Base-by-base conservation (phyloP, 495 filamentous ascomycete genomes). In the Xylaria castorea region DNA sequence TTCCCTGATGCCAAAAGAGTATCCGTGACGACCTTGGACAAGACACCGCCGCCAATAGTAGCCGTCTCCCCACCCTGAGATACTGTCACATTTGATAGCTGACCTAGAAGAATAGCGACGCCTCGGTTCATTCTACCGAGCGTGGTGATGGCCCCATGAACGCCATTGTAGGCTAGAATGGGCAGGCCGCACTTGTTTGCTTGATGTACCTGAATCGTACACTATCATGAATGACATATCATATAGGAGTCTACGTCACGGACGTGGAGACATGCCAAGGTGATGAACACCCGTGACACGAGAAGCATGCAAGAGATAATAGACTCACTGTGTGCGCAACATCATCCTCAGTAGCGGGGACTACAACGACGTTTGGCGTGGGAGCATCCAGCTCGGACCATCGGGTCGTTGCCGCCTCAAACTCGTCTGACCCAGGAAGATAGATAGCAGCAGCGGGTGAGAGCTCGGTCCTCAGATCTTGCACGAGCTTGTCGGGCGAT, bases 41-140 rank as follows among this genome's bases (percentile, higher is more conserved):
- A 80, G 8, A 81, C 80, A 34, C 89, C 89, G 53, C 88, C 89
- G 6, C 82, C 84, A 65, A 91, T 78, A 3, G 76, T 84, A 62
- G 81, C 87, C 1, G 85, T 87, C 18, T 86, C 76, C 16, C 83
- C 85, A 70, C 86, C 81, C 3, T 73, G 18, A 3, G 81, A 74
- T 46, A 90, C 78, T 22, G 72, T 70, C 42, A 88, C 81, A 44
- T 74, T 79, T 72, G 77, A 82, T 48, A 89, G 76, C 70, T 84
- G 73, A 44, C 70, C 68, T 63, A 89, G 57, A 60, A 77, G 76
- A 53, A 89, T 89, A 18, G 80, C 79, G 57, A 90, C 83, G n/a
- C 87, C 88, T 57, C 80, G 66, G 22, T 79, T 48, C 80, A 89
- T 81, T 14, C 78, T 78, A 1, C 80, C 81, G 20, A 89, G 76